Base-by-base conservation (phyloP, 2,329 filamentous ascomycete species). In the Diaporthe sp. region DNA sequence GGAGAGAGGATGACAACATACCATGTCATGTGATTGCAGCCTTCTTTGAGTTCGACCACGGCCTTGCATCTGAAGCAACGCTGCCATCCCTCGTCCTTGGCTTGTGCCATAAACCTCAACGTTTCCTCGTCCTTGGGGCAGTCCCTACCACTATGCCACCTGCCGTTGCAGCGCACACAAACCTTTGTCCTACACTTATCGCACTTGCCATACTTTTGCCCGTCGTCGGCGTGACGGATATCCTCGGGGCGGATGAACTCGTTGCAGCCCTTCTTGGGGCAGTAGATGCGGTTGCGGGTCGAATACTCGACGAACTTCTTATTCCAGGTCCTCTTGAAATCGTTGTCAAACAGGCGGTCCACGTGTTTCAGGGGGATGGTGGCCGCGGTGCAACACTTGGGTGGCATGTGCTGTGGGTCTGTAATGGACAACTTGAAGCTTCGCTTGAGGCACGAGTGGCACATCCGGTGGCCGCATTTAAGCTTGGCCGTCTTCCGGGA, bases 11-110 rank as follows among this genome's bases (percentile, higher is more conserved):
- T 22, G 44, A 73, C 5, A 65, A 84, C 90, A 83, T 86, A 94
- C 92, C 95, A 97, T 37, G 91, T 95, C 91, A 97, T 96, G 81
- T 96, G 95, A 83, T 96, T 96, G 83, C 93, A 95, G 58, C 94
- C 94, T 82, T 96, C 94, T 78, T 93, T 93, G 66, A 95, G 85
- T 82, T 97, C 94, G 58, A 97, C 93, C 86, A 94, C 88, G 51
- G 89, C 87, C 76, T 89, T 90, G 84, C 95, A 97, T 76, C 87
- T 91, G 80, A 92, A 92, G 81, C 94, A 98, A 61, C 91, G 87
- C 81, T 94, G 92, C 92, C 93, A 96, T 32, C 93, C 93, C 70
- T 92, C 86, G 35, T 91, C 86, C 77, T 91, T 90, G 9, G 92
- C 92, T 74, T 93, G 86, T 68, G 90, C 88, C 5, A 94, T 84